Conservation (phyloP, 495 filamentous ascomycete species). For the Talaromyces wortmannii region DNA sequence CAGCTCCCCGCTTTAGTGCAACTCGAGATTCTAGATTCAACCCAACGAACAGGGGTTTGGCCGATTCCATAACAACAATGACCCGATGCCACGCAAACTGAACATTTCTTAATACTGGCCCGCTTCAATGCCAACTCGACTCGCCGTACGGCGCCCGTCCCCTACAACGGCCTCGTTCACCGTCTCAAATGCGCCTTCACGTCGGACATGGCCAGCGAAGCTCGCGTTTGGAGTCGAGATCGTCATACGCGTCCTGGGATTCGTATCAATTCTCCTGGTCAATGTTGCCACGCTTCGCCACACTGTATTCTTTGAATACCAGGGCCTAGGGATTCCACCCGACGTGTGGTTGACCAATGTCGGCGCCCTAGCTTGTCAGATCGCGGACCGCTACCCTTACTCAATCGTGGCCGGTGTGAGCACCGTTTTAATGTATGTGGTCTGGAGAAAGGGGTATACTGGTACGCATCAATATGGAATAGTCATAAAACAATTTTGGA, state of each 20-base stretch:
- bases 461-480: conserved; percentile 21
- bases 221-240: conserved; percentile 42
- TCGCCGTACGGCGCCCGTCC: conserved; percentile 67
- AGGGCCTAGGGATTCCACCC: conserved; percentile 8
- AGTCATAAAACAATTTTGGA: conserved; percentile 7
- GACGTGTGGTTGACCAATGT: conserved; percentile 25
- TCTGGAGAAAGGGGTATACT: conserved; percentile 42
- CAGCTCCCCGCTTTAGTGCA: too few species aligned
- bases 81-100: too few species aligned
- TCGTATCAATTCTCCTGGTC: conserved; percentile 32
- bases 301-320: conserved; percentile 16
- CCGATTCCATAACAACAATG: too few species aligned
- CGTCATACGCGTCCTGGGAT: conserved; percentile 38
- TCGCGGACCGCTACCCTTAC: conserved; percentile 30
- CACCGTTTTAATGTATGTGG: conserved; percentile 31
- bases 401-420: conserved; percentile 19
- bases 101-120: neutral
- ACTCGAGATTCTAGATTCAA: too few species aligned
- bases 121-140: conserved; percentile 35
- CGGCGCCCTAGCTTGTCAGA: conserved; percentile 19
- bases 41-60: too few species aligned
- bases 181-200: conserved; percentile 63
- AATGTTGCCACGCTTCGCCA: conserved; percentile 29
- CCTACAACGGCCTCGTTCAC: conserved; percentile 83
- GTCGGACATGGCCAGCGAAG: conserved; percentile 49